These are phyloP conservation scores for Xerocomellus intermedius DNA, from an alignment of 768 basidiomycete species.

Conservation along the genomic window DNA sequence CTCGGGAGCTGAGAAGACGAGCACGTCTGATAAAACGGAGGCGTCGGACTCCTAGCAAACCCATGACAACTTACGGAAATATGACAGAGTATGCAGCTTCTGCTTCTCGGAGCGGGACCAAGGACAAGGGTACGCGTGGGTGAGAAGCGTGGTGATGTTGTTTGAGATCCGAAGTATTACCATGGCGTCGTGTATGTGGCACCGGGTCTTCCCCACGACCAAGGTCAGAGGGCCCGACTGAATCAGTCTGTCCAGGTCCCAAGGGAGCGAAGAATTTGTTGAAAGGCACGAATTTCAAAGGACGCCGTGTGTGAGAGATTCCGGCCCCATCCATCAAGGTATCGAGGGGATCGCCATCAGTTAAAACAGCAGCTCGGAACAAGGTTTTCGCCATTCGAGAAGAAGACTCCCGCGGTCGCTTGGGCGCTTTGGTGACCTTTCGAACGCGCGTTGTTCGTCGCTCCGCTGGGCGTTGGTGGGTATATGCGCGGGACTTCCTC, in stretches of 20 bases:
- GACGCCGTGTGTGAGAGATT: conserved; percentile 18
- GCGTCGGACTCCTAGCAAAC: neutral
- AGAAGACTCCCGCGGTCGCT: neutral
- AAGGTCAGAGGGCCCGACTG: neutral
- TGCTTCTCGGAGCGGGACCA: conserved; percentile 29
- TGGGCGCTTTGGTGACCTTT: neutral
- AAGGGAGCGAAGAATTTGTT: conserved; percentile 16
- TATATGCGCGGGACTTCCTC: conserved; percentile 21
- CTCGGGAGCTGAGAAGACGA: conserved; percentile 1
- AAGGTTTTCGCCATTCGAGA: conserved; percentile 14
- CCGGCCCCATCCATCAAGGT: conserved; percentile 10
- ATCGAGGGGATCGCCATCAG: conserved; percentile 25
- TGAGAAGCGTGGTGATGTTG: neutral
- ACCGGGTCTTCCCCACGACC: neutral
- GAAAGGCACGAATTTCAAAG: conserved; percentile 29
- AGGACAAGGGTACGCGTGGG: conserved; percentile 18
- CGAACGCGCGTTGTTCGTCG: neutral
- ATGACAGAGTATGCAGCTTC: conserved; percentile 26
- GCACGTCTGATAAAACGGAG: conserved; percentile 5
- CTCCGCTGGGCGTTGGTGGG: neutral
- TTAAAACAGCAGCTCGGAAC: conserved; percentile 27
- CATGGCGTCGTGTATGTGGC: neutral
- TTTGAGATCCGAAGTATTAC: neutral
- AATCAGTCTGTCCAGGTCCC: neutral
- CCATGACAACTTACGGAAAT: conserved; percentile 23